Evolutionary conservation across 2,329 filamentous ascomycete species (phyloP).

Genomic region (Ceratocystis ficicola): DNA sequence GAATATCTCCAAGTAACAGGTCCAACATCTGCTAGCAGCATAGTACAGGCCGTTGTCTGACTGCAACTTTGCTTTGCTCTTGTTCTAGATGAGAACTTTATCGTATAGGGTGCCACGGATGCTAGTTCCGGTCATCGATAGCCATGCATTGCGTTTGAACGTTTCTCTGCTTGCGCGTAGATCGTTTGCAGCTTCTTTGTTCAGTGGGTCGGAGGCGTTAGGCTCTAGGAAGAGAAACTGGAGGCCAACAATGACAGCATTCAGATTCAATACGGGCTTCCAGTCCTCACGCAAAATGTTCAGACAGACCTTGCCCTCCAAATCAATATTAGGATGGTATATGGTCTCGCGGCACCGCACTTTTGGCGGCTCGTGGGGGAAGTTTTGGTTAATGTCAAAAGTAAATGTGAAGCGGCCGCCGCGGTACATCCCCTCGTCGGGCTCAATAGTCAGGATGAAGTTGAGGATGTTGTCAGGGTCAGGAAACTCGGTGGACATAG

Average conservation of each 20-base stretch:
- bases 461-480: slow-evolving; percentile 78
- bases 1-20: neutral
- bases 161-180: slow-evolving; percentile 71
- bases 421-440: slow-evolving; percentile 82
- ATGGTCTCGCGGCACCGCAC: slow-evolving; percentile 97
- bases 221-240: slow-evolving; percentile 96
- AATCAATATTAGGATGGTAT: slow-evolving; percentile 97
- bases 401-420: slow-evolving; percentile 77
- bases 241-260: slow-evolving; percentile 88
- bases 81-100: slow-evolving; percentile 12
- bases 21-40: neutral
- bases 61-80: neutral
- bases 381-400: slow-evolving; percentile 87
- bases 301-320: slow-evolving; percentile 93
- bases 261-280: slow-evolving; percentile 96
- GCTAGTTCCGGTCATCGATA: slow-evolving; percentile 66
- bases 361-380: slow-evolving; percentile 94
- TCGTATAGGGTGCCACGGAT: slow-evolving; percentile 67
- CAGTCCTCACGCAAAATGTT: slow-evolving; percentile 97
- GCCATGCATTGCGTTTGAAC: slow-evolving; percentile 84
- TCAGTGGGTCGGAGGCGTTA: slow-evolving; percentile 92
- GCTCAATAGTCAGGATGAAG: slow-evolving; percentile 69
- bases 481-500: slow-evolving; percentile 71
- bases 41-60: neutral
- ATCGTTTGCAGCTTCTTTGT: slow-evolving; percentile 95